Evolutionary conservation across 2,329 filamentous ascomycete genomes (phyloP), one percentile per base, ranked within the genome.

Genomic region (Penicillium sp.): DNA sequence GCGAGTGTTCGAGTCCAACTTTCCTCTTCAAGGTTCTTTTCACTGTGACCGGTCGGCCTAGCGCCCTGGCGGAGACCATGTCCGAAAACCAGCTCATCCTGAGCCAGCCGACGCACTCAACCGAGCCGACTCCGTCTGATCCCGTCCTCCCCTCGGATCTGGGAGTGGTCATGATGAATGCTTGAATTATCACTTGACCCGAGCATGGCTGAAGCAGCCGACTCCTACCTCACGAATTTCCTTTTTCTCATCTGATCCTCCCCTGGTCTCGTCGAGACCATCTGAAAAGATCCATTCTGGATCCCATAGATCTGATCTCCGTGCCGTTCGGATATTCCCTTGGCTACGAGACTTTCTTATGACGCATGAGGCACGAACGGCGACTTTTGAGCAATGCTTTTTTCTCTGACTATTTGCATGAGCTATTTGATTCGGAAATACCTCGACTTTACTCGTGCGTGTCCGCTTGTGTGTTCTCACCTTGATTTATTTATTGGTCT

Each of bases 21-120:
- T 67, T 67, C 55, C 56, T 76, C 2, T 63, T 76, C 43, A 77
- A 77, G 54, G 67, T 75, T 3, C 66, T 77, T 3, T 75, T 77
- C 54, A 76, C 75, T 3, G 72, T 74, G 12, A 63, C 67, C 3
- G 73, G 73, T 37, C 68, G 67, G 47, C 70, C 70, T 4, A 70
- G 64, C 49, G 69, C 69, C 20, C 63, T 76, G 22, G 64, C 71
- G 22, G 73, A 75, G 55, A 73, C 69, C 4, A 64, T 74, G 60
- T 70, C 72, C 5, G 72, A 75, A 56, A 72, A 73, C 50, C 67
- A 71, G 35, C 67, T 71, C 15, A 67, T 71, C 12, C 55, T 74
- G 25, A 67, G 61, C 50, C 70, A 75, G 54, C 63, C 71, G 10
- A 69, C 66, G 45, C 61, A 57, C 42, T 43, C 64, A 3, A 60